These are phyloP conservation scores for Senna tora DNA, from an alignment of 306 rosid genomes.

Conservation along the genomic window DNA sequence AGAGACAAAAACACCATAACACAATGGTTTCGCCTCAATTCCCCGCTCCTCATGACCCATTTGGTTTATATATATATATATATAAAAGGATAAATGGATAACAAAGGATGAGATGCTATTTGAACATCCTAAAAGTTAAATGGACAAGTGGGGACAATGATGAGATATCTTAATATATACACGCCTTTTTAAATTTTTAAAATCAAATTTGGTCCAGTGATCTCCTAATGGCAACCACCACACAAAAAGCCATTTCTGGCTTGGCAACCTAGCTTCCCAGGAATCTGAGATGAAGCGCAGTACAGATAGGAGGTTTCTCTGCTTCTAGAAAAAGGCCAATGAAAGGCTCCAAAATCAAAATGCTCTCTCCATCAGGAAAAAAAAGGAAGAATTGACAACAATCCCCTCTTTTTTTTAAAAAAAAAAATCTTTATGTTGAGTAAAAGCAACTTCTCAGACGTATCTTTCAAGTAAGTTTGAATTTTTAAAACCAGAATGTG, in stretches of 20 bases:
- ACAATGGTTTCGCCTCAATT: slow-evolving; percentile 23
- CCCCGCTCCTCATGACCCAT: slow-evolving; percentile 37
- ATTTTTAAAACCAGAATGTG: slow-evolving; percentile 28
- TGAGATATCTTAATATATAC: background rate
- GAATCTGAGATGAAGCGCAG: slow-evolving; percentile 21
- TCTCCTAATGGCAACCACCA: background rate
- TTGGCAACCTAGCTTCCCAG: background rate
- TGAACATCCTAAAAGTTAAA: slow-evolving; percentile 7
- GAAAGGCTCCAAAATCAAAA: slow-evolving; percentile 32
- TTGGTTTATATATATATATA: background rate
- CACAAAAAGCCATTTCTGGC: slow-evolving; percentile 10
- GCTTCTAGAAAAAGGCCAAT: slow-evolving; percentile 18
- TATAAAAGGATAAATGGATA: background rate
- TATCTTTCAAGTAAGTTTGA: slow-evolving; percentile 34
- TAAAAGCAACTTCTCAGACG: slow-evolving; percentile 19
- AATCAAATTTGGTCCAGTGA: background rate
- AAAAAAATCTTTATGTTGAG: background rate
- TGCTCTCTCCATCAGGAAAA: background rate
- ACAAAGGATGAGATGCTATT: background rate
- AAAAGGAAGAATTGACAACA: slow-evolving; percentile 17
- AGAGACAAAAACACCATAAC: background rate
- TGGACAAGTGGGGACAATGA: slow-evolving; percentile 11
- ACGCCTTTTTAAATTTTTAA: slow-evolving; percentile 1
- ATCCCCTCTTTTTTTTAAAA: background rate
- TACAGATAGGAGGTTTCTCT: slow-evolving; percentile 7